Evolutionary conservation across 495 filamentous ascomycete genomes (phyloP), one percentile per base, ranked within the genome.

Genomic region (Penicillium silybi): DNA sequence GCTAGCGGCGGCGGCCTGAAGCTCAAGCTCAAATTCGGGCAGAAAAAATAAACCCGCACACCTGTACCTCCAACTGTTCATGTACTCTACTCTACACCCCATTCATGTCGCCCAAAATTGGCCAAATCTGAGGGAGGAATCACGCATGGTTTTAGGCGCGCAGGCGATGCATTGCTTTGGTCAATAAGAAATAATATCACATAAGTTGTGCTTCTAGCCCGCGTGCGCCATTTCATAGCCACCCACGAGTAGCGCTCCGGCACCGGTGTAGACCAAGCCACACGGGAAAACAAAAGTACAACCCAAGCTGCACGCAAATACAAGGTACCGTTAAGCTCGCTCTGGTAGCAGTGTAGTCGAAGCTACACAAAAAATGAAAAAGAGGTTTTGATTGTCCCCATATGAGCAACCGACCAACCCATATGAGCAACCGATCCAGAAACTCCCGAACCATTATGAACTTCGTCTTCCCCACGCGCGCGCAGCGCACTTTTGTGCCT

Each of bases 1-100:
- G 63, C 70, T 10, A 72, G 63, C 41, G 68, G 67, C 11, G 70
- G 70, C 27, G 64, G 65, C 49, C 47, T 75, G 41, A 76, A 75
- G 50, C 56, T 76, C 6, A 76, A 76, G 56, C 54, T 76, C 44
- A 76, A 76, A 46, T 62, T 76, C 43, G 69, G 66, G 47, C 60
- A 64, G 17, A 68, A 68, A 32, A 69, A 68, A 61, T 72, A 59
- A 64, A 17, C 41, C 17, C 11, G 41, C 40, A 48, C 22, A 37
- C 59, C 34, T 48, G 37, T 41, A 41, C 47, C 45, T 20, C 10
- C 45, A 15, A 40, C 48, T 50, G 29, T 53, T 52, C 52, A 57
- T 65, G 54, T 65, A 61, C 54, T 62, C 23, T 62, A 61, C 43
- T 25, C 29, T 46, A n/a, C n/a, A n/a, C n/a, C n/a, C 47, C 38